phyloP scores from a whole-genome alignment of 2,329 filamentous ascomycete species.

The Proliferodiscus dingleyae region DNA sequence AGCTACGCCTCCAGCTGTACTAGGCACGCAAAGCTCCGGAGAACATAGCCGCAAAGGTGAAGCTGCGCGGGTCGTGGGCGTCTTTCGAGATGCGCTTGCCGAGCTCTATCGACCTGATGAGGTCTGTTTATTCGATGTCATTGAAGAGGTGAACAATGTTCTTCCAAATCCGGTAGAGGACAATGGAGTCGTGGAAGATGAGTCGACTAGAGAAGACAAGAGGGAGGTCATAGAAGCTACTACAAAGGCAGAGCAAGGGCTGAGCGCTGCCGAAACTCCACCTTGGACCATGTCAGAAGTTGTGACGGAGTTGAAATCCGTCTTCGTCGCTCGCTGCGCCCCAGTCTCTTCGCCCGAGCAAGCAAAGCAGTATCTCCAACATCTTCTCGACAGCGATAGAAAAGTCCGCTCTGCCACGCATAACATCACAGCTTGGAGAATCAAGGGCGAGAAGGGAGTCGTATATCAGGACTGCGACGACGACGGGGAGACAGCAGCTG shows the following conservation, averaged over 20 bases:
- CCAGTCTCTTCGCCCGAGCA: constrained; percentile 63
- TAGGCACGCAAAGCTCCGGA: constrained; percentile 76
- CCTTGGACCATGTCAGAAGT: constrained; percentile 72
- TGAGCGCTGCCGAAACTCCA: constrained; percentile 21
- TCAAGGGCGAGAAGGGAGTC: constrained; percentile 50
- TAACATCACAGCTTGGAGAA: constrained; percentile 93
- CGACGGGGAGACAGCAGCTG: constrained; percentile 91
- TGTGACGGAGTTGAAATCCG: constrained; percentile 76
- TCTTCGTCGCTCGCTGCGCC: constrained; percentile 77
- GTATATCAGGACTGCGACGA: constrained; percentile 90
- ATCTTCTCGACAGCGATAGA: constrained; percentile 77
- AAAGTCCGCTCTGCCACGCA: constrained; percentile 84
- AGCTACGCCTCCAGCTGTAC: constrained; percentile 62
- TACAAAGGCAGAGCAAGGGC: not conserved
- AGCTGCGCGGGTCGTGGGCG: constrained; percentile 63
- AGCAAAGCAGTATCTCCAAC: constrained; percentile 65
- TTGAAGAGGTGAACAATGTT: constrained; percentile 61
- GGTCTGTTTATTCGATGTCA: constrained; percentile 87
- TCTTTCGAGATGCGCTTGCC: constrained; percentile 62
- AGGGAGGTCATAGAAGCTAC: not conserved
- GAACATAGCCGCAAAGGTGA: constrained; percentile 63
- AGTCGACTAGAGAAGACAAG: not conserved
- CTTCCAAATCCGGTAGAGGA: constrained; percentile 9
- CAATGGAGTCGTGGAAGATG: not conserved
- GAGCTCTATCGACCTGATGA: constrained; percentile 66